phyloP scores from a whole-genome alignment of 2,329 filamentous ascomycete species.

The Fusarium liriodendri region DNA sequence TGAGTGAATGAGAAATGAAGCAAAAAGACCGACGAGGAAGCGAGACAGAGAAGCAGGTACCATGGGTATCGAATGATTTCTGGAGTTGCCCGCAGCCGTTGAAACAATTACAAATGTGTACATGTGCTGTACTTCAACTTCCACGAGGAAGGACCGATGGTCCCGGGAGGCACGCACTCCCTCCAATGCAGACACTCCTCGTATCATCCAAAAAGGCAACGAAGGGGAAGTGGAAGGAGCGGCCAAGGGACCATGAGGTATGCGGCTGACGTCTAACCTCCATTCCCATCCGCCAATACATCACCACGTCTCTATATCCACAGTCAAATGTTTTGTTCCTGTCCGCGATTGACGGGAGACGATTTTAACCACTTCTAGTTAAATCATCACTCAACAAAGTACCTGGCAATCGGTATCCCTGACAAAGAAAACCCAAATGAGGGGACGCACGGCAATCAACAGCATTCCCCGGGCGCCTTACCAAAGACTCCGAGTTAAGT shows the following conservation, averaged over 20 bases:
- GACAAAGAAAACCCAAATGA: background rate
- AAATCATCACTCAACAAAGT: background rate
- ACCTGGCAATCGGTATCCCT: background rate
- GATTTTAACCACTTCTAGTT: constrained; percentile 1
- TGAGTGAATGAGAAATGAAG: background rate
- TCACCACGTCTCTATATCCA: background rate
- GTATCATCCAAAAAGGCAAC: constrained; percentile 19
- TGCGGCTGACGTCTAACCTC: background rate
- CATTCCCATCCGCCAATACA: background rate
- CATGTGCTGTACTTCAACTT: background rate
- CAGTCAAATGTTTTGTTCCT: background rate
- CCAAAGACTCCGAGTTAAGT: background rate
- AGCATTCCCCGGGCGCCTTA: background rate
- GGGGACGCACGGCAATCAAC: background rate
- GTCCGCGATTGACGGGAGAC: background rate
- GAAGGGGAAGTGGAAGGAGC: constrained; percentile 27
- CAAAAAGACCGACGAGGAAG: background rate
- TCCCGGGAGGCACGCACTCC: background rate
- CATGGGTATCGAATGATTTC: background rate
- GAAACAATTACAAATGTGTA: background rate
- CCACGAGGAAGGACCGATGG: background rate
- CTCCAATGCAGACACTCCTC: background rate
- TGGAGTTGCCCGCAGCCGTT: background rate
- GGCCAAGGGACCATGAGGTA: background rate
- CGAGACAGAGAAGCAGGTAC: background rate